A percentile compares a stretch with the other conserved stretches of the same genome.
phyloP scores from a whole-genome alignment of 257 asterid genomes.

The Plantago major region DNA sequence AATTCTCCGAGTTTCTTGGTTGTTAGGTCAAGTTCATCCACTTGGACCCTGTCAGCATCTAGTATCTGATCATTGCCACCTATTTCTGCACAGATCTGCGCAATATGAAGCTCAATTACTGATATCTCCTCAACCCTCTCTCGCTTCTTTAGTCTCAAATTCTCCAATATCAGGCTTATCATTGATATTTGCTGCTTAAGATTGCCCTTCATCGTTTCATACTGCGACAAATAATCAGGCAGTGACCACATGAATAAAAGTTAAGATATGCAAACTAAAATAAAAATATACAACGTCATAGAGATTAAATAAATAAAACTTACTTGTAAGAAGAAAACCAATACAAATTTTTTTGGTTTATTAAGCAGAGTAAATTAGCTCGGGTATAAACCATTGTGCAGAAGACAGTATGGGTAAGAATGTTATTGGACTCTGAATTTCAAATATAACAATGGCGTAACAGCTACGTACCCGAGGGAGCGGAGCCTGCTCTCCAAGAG shows the following conservation, averaged over 20 bases:
- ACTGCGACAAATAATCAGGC: slow-evolving; percentile 20
- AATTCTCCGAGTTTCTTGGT: slow-evolving; percentile 51
- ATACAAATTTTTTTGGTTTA: neutral
- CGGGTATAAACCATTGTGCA: neutral
- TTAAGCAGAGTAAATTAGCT: slow-evolving; percentile 2
- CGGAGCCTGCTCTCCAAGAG: slow-evolving; percentile 59
- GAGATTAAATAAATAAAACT: neutral
- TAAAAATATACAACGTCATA: no score
- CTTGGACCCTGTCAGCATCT: slow-evolving; percentile 33
- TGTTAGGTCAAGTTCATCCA: slow-evolving; percentile 62
- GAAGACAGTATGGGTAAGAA: no score
- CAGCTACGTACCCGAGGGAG: slow-evolving; percentile 40
- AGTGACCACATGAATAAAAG: slow-evolving; percentile 13
- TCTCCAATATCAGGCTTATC: slow-evolving; percentile 51
- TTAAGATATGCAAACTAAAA: slow-evolving; percentile 7
- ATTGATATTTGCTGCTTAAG: slow-evolving; percentile 53
- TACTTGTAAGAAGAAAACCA: neutral
- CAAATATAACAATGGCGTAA: slow-evolving; percentile 3
- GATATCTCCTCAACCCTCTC: slow-evolving; percentile 58
- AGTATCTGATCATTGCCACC: slow-evolving; percentile 46
- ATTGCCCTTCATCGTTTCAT: slow-evolving; percentile 40
- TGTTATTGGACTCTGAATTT: no score
- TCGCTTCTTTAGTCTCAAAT: slow-evolving; percentile 47
- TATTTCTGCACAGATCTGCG: slow-evolving; percentile 59
- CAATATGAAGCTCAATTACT: slow-evolving; percentile 49